Base-by-base conservation (phyloP, 164 flowering plant species). In the Vitis cinerea region DNA sequence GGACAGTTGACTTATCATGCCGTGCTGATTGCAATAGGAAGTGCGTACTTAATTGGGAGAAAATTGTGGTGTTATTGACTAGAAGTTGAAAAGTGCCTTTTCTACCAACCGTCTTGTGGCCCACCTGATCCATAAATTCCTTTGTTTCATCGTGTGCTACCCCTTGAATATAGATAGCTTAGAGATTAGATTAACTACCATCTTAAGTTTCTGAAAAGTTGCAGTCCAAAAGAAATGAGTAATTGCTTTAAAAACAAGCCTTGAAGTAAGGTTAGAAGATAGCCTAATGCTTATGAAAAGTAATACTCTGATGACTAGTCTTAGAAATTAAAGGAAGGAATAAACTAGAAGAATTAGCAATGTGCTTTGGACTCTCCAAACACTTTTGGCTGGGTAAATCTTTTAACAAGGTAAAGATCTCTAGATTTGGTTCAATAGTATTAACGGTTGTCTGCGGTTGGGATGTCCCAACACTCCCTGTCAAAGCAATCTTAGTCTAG, bases 1-100 rank as follows among this genome's bases (percentile, higher is more conserved):
- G 78, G 85, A 85, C 90, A 2, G 99, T 86, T 77, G 88, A 96
- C 77, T 71, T 91, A 62, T 89, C 97, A 72, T 79, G 71, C 75
- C 91, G 92, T 3, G 82, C 83, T 64, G 99, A 96, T 81, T 96
- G 98, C 85, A 88, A 86, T 76, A 82, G 81, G 52, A 96, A 88
- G 99, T 94, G 71, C 48, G 97, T 80, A 57, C 30, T 47, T 51
- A 11, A 52, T 11, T 27, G 7, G 23, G 8, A 29, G 10, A 11
- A 13, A 31, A 17, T 7, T 57, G 51, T 14, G 17, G 5, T 10
- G 17, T 14, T 29, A 4, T 7, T 12, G 44, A 12, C n/a, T 5
- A 12, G 14, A 5, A 44, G 27, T 1, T 63, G 15, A 9, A 23
- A 47, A 47, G 27, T 44, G 53, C 1, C 4, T 63, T 15, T 47